These are phyloP conservation scores for Acanthamoeba healyi DNA, from an alignment of 208 protist species.

Conservation along the genomic window DNA sequence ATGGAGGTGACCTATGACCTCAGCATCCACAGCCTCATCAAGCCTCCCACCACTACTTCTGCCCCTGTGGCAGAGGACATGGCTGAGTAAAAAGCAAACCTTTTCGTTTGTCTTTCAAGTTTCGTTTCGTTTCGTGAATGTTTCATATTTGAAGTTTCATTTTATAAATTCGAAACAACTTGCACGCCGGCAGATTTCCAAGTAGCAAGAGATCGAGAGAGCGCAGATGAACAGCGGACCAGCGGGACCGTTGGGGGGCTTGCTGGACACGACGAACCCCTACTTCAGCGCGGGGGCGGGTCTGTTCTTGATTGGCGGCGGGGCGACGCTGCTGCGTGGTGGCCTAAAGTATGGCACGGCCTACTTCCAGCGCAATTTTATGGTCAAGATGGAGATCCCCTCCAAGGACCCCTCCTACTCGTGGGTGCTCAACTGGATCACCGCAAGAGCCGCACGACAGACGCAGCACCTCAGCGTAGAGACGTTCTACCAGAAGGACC, in stretches of 20 bases:
- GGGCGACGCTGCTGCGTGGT: not conserved
- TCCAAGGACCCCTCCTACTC: constrained; percentile 53
- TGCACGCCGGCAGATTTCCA: not conserved
- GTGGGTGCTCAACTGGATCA: constrained; percentile 75
- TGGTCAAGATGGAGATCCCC: constrained; percentile 72
- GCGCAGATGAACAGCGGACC: constrained; percentile 9
- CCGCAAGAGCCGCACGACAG: not conserved
- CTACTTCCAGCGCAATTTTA: constrained; percentile 11
- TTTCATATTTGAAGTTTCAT: not conserved
- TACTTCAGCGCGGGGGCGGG: constrained; percentile 63
- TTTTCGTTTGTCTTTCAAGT: no score
- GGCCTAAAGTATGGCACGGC: constrained; percentile 10
- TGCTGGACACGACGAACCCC: constrained; percentile 43
- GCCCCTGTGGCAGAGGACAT: not conserved
- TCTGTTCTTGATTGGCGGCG: constrained; percentile 8
- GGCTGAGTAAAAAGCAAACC: not conserved
- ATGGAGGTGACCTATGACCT: constrained; percentile 70
- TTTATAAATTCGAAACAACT: no score
- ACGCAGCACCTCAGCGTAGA: constrained; percentile 75
- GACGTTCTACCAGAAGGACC: constrained; percentile 49
- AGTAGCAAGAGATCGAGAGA: no score
- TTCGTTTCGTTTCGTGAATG: constrained; percentile 90
- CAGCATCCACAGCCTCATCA: constrained; percentile 48
- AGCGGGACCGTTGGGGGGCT: not conserved
- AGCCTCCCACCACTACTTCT: not conserved